Evolutionary conservation across 805 yeast species (phyloP).

Genomic region (Lipomyces mesembrius): DNA sequence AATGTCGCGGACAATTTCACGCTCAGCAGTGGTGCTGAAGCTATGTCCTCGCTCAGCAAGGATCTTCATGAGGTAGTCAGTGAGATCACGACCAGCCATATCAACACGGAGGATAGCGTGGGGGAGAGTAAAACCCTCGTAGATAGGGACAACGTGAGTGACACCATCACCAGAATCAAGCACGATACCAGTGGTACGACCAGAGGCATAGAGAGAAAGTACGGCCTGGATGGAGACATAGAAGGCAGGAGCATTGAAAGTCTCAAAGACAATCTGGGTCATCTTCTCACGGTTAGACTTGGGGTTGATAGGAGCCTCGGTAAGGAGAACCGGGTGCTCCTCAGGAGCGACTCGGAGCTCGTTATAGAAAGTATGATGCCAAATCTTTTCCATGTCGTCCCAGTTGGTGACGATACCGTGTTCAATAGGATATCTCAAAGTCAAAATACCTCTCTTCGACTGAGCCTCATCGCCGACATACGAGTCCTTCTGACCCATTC

Average conservation of each 20-base stretch:
- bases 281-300: constrained; percentile 99
- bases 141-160: constrained; percentile 99
- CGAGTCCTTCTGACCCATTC: constrained; percentile 99
- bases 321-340: constrained; percentile 98
- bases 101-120: constrained; percentile 99
- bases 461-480: constrained; percentile 99
- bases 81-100: constrained; percentile 99
- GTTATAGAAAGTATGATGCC: constrained; percentile 99
- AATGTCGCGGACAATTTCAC: constrained; percentile 96
- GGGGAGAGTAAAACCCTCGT: constrained; percentile 99
- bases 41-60: constrained; percentile 98
- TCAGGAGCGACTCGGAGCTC: constrained; percentile 99
- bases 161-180: constrained; percentile 99
- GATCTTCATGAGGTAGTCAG: constrained; percentile 98
- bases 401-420: constrained; percentile 99
- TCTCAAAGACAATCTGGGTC: constrained; percentile 99
- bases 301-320: constrained; percentile 99
- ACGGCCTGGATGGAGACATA: constrained; percentile 99
- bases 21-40: constrained; percentile 98
- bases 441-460: constrained; percentile 99
- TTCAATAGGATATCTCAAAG: constrained; percentile 98
- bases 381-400: constrained; percentile 99
- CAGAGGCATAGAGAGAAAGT: constrained; percentile 95
- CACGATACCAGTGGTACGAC: constrained; percentile 99
- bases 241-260: constrained; percentile 99